A percentile compares a stretch with the other conserved stretches of the same genome.
Conservation (phyloP, 495 filamentous ascomycete genomes). For the Ascodesmis nigricans region DNA sequence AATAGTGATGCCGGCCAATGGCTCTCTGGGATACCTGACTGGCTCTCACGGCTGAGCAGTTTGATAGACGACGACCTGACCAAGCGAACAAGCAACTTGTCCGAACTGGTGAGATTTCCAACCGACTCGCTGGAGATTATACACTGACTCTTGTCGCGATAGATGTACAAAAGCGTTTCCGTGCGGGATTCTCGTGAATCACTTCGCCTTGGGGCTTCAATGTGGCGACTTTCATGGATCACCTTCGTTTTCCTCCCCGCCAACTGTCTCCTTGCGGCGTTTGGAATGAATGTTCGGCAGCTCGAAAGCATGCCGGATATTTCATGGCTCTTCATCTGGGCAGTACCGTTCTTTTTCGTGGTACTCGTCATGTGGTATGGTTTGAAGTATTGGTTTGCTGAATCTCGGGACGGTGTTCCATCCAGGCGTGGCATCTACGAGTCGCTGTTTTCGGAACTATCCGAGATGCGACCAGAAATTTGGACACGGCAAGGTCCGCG, state of each 20-base stretch:
- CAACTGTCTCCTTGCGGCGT: conserved; percentile 30
- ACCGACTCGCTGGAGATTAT: neutral
- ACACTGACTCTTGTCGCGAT: neutral
- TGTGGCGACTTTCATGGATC: conserved; percentile 29
- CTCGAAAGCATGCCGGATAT: conserved; percentile 26
- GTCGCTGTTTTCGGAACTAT: conserved; percentile 27
- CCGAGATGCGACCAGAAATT: conserved; percentile 25
- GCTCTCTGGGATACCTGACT: conserved; percentile 24
- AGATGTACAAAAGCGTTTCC: conserved; percentile 34
- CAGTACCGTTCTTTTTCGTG: conserved; percentile 27
- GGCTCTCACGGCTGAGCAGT: conserved; percentile 26
- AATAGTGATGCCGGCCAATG: conserved; percentile 21
- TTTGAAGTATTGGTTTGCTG: conserved; percentile 29
- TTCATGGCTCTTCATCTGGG: conserved; percentile 31
- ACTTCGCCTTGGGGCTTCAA: conserved; percentile 29
- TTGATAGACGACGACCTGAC: conserved; percentile 29
- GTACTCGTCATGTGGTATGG: conserved; percentile 29
- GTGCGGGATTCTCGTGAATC: conserved; percentile 32
- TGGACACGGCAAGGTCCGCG: conserved; percentile 30
- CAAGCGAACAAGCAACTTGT: conserved; percentile 29
- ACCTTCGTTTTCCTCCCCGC: conserved; percentile 35
- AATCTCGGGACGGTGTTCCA: conserved; percentile 25
- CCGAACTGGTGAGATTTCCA: conserved; percentile 17
- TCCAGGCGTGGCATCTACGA: conserved; percentile 32
- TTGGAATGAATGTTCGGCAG: conserved; percentile 33